phyloP scores from a whole-genome alignment of 805 yeast genomes.

The Saccharomyces mikatae region DNA sequence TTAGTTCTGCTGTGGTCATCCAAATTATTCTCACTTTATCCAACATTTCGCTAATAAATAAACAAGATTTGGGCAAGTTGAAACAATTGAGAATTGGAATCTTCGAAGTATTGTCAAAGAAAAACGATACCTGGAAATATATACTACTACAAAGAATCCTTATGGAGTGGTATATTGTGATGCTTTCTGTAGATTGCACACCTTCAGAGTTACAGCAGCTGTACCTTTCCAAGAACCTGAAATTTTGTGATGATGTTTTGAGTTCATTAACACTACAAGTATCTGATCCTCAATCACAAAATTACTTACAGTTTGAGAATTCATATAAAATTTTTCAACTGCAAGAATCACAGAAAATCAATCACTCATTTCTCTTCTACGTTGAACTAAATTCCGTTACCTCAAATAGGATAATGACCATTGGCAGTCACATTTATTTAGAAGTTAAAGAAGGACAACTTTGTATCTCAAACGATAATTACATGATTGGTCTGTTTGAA shows the following conservation, averaged over 20 bases:
- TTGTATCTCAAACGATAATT: conserved; percentile 26
- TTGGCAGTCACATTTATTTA: conserved; percentile 20
- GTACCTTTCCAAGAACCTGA: conserved; percentile 8
- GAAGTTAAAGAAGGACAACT: conserved; percentile 25
- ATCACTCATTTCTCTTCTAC: conserved; percentile 25
- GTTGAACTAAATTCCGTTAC: conserved; percentile 22
- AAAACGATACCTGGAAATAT: neutral
- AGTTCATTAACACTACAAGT: conserved; percentile 11
- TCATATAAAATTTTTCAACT: conserved; percentile 15
- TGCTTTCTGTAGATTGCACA: conserved; percentile 14
- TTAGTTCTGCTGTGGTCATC: conserved; percentile 8
- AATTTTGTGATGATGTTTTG: conserved; percentile 6
- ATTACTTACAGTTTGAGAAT: conserved; percentile 26
- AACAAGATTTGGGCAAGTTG: conserved; percentile 13
- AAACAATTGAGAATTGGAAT: conserved; percentile 4
- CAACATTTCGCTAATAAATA: conserved; percentile 19
- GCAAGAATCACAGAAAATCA: neutral
- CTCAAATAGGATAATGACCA: conserved; percentile 24
- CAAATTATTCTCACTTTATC: conserved; percentile 21
- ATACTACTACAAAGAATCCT: neutral
- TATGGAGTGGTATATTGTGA: conserved; percentile 12
- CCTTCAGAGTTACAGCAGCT: conserved; percentile 16
- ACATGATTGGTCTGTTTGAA: conserved; percentile 23
- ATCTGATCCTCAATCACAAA: conserved; percentile 16
- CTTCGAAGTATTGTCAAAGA: conserved; percentile 2